These are phyloP conservation scores for Linderniella brevidens DNA, from an alignment of 257 asterid genomes.

Conservation along the genomic window DNA sequence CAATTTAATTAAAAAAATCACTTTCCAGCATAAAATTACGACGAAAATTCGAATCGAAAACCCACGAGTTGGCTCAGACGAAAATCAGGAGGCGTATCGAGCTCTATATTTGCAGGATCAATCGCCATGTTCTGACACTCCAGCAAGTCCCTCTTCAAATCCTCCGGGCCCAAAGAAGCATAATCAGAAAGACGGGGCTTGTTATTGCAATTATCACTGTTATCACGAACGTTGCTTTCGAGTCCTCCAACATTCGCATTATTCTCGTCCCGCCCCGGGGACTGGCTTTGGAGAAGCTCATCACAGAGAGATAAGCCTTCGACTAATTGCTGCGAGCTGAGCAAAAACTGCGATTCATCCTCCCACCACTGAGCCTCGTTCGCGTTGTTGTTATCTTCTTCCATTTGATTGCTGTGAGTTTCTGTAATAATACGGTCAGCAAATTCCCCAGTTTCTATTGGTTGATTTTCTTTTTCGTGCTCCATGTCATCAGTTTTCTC, in stretches of 20 bases:
- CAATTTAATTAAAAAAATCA: neutral
- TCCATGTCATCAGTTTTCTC: slow-evolving; percentile 14
- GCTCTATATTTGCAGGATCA: slow-evolving; percentile 40
- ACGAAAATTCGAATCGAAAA: neutral
- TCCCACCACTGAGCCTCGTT: slow-evolving; percentile 71
- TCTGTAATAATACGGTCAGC: slow-evolving; percentile 11
- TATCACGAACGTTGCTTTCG: too few relatives aligned
- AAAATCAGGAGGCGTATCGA: slow-evolving; percentile 61
- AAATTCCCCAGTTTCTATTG: slow-evolving; percentile 15
- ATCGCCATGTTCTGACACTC: slow-evolving; percentile 47
- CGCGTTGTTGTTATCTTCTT: slow-evolving; percentile 19
- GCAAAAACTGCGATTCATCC: slow-evolving; percentile 44
- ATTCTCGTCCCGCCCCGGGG: slow-evolving; percentile 51
- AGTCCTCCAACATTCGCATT: slow-evolving; percentile 17
- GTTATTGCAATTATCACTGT: neutral
- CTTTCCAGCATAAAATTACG: neutral
- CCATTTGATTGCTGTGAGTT: slow-evolving; percentile 15
- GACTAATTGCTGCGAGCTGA: slow-evolving; percentile 78
- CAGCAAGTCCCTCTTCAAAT: slow-evolving; percentile 70
- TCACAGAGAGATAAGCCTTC: slow-evolving; percentile 75
- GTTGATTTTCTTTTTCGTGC: slow-evolving; percentile 23
- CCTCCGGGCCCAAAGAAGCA: slow-evolving; percentile 49
- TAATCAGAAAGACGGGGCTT: slow-evolving; percentile 62
- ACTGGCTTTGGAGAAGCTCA: slow-evolving; percentile 76
- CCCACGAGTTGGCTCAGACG: slow-evolving; percentile 82